Conservation (phyloP, 768 basidiomycete genomes). For the Stropharia rugosoannulata region DNA sequence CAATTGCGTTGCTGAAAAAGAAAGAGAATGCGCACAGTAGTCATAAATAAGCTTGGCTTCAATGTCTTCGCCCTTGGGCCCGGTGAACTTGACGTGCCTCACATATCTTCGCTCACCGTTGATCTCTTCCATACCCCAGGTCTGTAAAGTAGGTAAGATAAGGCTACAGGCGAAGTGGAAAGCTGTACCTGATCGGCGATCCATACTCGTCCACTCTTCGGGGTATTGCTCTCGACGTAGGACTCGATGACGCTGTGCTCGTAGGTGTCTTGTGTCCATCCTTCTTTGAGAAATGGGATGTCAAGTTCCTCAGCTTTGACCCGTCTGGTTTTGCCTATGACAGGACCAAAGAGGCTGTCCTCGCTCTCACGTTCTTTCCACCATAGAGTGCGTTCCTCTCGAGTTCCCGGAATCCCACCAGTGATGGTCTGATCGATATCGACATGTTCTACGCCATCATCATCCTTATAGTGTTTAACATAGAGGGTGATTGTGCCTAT, state of each 20-base stretch:
- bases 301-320: constrained; percentile 44
- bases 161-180: constrained; percentile 38
- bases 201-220: constrained; percentile 63
- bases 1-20: constrained; percentile 34
- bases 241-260: constrained; percentile 46
- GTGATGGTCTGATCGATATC: constrained; percentile 66
- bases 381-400: constrained; percentile 55
- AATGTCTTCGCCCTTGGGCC: constrained; percentile 57
- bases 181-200: constrained; percentile 56
- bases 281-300: constrained; percentile 43
- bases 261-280: constrained; percentile 46
- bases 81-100: constrained; percentile 62
- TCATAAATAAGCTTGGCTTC: constrained; percentile 62
- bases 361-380: constrained; percentile 53
- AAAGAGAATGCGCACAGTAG: constrained; percentile 47
- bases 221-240: constrained; percentile 57
- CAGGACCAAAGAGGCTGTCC: constrained; percentile 61
- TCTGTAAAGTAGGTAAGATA: constrained; percentile 37
- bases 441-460: constrained; percentile 58
- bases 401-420: constrained; percentile 57
- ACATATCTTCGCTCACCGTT: constrained; percentile 60
- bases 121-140: constrained; percentile 66
- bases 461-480: constrained; percentile 67
- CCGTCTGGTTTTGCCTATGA: constrained; percentile 55
- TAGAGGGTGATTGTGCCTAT: constrained; percentile 55